These are phyloP conservation scores for Aspergillus aculeatus DNA, from an alignment of 2,329 filamentous ascomycete genomes.

Conservation along the genomic window DNA sequence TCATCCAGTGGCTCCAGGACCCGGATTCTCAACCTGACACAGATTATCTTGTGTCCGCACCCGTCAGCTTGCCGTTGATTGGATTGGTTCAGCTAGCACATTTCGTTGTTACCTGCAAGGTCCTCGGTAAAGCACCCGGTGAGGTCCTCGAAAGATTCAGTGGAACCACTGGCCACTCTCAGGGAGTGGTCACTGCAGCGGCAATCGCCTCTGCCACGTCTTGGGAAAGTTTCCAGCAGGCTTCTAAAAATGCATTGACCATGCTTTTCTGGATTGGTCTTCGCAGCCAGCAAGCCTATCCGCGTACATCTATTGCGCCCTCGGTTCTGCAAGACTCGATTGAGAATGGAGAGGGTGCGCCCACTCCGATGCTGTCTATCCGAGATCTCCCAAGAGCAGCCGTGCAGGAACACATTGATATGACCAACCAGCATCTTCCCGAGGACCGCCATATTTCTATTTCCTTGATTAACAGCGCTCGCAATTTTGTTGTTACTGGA, in stretches of 20 bases:
- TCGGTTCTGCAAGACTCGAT: constrained; percentile 88
- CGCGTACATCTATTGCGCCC: constrained; percentile 87
- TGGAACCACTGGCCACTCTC: constrained; percentile 93
- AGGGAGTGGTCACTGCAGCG: constrained; percentile 91
- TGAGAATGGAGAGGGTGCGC: constrained; percentile 90
- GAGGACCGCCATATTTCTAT: constrained; percentile 90
- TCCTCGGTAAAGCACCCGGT: constrained; percentile 84
- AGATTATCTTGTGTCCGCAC: constrained; percentile 91
- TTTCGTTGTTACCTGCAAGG: constrained; percentile 91
- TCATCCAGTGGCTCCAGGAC: constrained; percentile 89
- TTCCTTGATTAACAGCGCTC: constrained; percentile 92
- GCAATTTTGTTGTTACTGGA: constrained; percentile 94
- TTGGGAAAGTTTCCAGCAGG: constrained; percentile 87
- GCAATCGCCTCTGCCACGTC: constrained; percentile 85
- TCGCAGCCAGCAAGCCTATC: constrained; percentile 95
- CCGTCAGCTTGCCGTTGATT: constrained; percentile 93
- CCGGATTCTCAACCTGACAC: constrained; percentile 86
- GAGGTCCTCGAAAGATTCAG: constrained; percentile 79
- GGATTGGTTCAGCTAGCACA: constrained; percentile 94
- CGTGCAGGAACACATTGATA: constrained; percentile 94
- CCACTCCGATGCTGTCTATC: constrained; percentile 97
- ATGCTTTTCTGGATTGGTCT: constrained; percentile 99
- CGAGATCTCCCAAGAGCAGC: constrained; percentile 84
- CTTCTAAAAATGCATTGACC: constrained; percentile 76
- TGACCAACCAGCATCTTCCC: constrained; percentile 94